These are phyloP conservation scores for Isabelozyma rhagii DNA, from an alignment of 805 yeast genomes.

Conservation along the genomic window DNA sequence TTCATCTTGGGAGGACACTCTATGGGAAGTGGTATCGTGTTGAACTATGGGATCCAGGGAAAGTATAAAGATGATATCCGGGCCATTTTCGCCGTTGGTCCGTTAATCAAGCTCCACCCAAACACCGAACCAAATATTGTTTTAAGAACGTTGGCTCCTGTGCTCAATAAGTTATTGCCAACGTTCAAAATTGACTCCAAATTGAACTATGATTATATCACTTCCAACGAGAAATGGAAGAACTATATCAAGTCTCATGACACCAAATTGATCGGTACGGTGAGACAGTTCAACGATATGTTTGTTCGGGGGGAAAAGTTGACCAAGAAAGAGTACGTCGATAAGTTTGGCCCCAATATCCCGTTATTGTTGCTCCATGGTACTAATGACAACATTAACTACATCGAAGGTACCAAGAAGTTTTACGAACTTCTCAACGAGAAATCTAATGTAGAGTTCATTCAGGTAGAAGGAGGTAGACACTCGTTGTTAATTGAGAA, in stretches of 20 bases:
- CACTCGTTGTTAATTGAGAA: slow-evolving; percentile 48
- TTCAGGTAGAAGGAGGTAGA: slow-evolving; percentile 26
- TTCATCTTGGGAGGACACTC: slow-evolving; percentile 65
- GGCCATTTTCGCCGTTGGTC: slow-evolving; percentile 54
- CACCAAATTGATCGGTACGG: slow-evolving; percentile 43
- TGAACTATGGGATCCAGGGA: slow-evolving; percentile 62
- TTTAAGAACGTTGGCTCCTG: slow-evolving; percentile 39
- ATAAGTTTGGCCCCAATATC: slow-evolving; percentile 33
- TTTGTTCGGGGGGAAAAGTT: slow-evolving; percentile 58
- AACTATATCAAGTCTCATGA: slow-evolving; percentile 41
- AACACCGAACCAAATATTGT: slow-evolving; percentile 52
- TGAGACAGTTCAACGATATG: slow-evolving; percentile 63
- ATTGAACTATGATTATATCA: slow-evolving; percentile 51
- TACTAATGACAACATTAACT: slow-evolving; percentile 58
- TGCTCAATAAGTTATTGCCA: slow-evolving; percentile 40
- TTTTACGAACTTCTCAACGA: slow-evolving; percentile 36
- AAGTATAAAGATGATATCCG: slow-evolving; percentile 42
- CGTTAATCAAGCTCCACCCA: slow-evolving; percentile 58
- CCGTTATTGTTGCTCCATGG: slow-evolving; percentile 65
- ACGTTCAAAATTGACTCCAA: slow-evolving; percentile 52
- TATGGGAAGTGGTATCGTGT: slow-evolving; percentile 76
- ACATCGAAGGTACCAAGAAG: slow-evolving; percentile 42
- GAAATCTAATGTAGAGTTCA: slow-evolving; percentile 28
- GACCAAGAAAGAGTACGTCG: slow-evolving; percentile 31
- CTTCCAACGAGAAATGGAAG: slow-evolving; percentile 46